Evolutionary conservation across 2,329 filamentous ascomycete genomes (phyloP), one percentile per base, ranked within the genome.

Genomic region (Canariomyces notabilis): DNA sequence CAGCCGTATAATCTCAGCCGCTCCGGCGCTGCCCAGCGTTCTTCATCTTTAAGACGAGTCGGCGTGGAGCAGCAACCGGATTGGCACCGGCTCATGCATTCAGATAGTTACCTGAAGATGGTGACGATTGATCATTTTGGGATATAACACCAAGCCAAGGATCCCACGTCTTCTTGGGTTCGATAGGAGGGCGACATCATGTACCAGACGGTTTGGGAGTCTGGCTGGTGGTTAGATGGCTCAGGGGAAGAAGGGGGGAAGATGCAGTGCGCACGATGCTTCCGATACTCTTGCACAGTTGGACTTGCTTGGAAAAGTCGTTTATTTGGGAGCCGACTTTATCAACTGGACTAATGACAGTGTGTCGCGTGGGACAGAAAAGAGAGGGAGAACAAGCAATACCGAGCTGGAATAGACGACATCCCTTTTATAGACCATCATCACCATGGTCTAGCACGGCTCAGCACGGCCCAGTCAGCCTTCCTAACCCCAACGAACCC

Each of bases 1-100:
- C 46, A 48, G 61, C 64, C 64, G 64, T 67, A 61, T 67, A 54
- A 59, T 67, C 64, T 67, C 64, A 67, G 64, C 64, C 61, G 52
- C 50, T 50, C 54, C 44, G 36, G 44, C 20, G 26, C 45, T 48
- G 19, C 43, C 45, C 46, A n/a, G 37, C 15, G 8, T 31, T 14
- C n/a, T 18, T 9, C n/a, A 22, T 34, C 33, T 18, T 26, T 33
- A 21, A 8, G 16, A 38, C 12, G 6, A 14, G 19, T 23, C n/a
- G 33, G 2, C 8, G 20, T 14, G 5, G 20, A 15, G 22, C 19
- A 16, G 33, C 23, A 46, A 33, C 49, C 48, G 46, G 53, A 55
- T 57, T 56, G 58, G 62, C 62, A 64, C 62, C 62, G 62, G 62
- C 62, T 61, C 61, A 64, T 61, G 58, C 60, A 48, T 56, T 61